Base-by-base conservation (phyloP, 2,329 filamentous ascomycete genomes). In the Pyricularia pennisetigena region DNA sequence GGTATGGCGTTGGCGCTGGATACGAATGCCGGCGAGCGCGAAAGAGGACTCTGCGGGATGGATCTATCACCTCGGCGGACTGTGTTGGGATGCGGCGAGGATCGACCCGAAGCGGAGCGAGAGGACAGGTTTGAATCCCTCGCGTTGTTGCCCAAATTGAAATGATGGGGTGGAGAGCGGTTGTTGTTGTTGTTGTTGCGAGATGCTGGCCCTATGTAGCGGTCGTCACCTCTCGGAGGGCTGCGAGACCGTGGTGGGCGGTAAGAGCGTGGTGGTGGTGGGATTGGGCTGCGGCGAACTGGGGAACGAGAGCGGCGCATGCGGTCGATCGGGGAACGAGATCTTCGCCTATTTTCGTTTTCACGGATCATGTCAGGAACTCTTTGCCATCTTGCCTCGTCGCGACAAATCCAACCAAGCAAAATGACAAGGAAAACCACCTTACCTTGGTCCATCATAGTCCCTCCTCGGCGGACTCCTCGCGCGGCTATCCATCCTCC, bases 311-410 rank as follows among this genome's bases (percentile, higher is more conserved):
- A 79, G 30, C 77, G 70, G 61, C 79, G 80, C 69, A 85, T 83
- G 73, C 82, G 78, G 57, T 79, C 79, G 69, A 80, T 81, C 1
- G 85, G 85, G 41, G 85, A 87, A 65, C 85, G 80, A 28, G 85
- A 87, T 72, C 85, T 79, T 70, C 83, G 80, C 75, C 83, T 85
- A 71, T 65, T 24, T 24, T 65, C 6, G 23, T 62, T 62, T 14
- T 61, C 57, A 28, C 3, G 16, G n/a, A 26, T 26, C 24, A 4
- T 28, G 59, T 62, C 41, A 62, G 59, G 20, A 12, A 20, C 4
- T 62, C 23, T 62, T 62, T 3, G 6, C 24, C 7, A 10, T 20
- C 59, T 12, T 29, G 24, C n/a, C 57, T 24, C 1, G n/a, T 61
- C 12, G 59, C 29, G 12, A 20, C 59, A 26, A 62, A n/a, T 26